phyloP scores from a whole-genome alignment of 208 protist species.

The Balamuthia mandrillaris region DNA sequence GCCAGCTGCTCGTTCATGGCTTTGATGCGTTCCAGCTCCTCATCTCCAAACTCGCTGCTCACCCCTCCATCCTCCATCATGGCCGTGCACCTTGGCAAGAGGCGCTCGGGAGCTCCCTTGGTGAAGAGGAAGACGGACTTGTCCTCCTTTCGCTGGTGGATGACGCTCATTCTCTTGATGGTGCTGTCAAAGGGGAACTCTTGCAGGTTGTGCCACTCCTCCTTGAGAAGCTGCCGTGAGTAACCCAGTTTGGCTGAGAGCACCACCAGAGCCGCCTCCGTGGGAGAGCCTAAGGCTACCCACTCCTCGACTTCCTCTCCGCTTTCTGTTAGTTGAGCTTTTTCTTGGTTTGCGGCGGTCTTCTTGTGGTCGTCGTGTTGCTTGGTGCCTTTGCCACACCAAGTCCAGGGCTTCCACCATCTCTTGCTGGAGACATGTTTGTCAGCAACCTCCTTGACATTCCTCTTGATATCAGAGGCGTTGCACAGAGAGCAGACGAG shows the following conservation, averaged over 20 bases:
- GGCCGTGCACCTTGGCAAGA: slow-evolving; percentile 40
- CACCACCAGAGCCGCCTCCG: slow-evolving; percentile 2
- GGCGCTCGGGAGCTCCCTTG: slow-evolving; percentile 5
- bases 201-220: neutral
- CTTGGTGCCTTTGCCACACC: no score
- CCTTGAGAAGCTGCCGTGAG: no score
- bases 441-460: neutral
- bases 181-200: slow-evolving; percentile 21
- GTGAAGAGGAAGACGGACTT: no score
- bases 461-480: slow-evolving; percentile 40
- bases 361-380: no score
- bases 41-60: no score
- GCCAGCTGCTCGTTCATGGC: slow-evolving; percentile 30
- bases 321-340: no score
- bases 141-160: no score
- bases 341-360: no score
- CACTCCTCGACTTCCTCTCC: no score
- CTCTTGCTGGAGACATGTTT: no score
- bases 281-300: neutral
- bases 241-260: neutral
- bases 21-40: neutral
- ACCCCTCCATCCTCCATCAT: no score
- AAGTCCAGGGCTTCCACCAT: no score
- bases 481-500: slow-evolving; percentile 64
- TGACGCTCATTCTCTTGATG: slow-evolving; percentile 36